A percentile compares a stretch with the other conserved stretches of the same genome.
phyloP scores from a whole-genome alignment of 2,329 filamentous ascomycete genomes.

The Metarhizium humberi region DNA sequence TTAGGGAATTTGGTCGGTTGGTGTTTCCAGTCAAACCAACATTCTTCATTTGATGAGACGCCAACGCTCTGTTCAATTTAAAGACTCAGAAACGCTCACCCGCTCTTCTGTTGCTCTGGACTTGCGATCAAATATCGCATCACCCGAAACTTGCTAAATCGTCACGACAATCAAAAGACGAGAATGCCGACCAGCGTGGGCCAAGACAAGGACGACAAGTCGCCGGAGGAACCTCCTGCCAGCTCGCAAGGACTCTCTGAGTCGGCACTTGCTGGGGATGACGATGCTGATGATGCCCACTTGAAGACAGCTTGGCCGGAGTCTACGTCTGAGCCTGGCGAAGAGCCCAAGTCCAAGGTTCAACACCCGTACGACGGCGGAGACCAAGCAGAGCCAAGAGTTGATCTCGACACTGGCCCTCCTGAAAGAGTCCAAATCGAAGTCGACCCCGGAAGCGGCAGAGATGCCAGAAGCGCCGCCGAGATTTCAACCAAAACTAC shows the following conservation, averaged over 20 bases:
- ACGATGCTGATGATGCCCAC: neutral
- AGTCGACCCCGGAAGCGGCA: too few species aligned
- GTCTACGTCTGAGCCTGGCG: neutral
- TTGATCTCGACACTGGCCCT: too few species aligned
- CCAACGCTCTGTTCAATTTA: neutral
- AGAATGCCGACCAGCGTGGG: neutral
- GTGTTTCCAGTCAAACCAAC: neutral
- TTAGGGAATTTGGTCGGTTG: neutral
- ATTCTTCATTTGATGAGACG: neutral
- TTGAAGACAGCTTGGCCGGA: too few species aligned
- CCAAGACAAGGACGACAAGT: neutral
- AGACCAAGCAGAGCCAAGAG: neutral
- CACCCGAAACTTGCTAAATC: neutral
- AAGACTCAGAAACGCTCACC: neutral
- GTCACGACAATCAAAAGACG: neutral
- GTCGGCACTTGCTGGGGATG: neutral
- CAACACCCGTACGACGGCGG: neutral
- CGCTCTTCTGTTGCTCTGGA: neutral
- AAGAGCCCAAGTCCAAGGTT: neutral
- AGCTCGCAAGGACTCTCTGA: neutral
- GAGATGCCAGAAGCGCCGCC: too few species aligned
- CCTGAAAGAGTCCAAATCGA: too few species aligned
- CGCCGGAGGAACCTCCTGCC: neutral
- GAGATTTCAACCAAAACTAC: too few species aligned
- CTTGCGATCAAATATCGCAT: neutral